Conservation (phyloP, 305 asterid species). For the Galium porrigens region DNA sequence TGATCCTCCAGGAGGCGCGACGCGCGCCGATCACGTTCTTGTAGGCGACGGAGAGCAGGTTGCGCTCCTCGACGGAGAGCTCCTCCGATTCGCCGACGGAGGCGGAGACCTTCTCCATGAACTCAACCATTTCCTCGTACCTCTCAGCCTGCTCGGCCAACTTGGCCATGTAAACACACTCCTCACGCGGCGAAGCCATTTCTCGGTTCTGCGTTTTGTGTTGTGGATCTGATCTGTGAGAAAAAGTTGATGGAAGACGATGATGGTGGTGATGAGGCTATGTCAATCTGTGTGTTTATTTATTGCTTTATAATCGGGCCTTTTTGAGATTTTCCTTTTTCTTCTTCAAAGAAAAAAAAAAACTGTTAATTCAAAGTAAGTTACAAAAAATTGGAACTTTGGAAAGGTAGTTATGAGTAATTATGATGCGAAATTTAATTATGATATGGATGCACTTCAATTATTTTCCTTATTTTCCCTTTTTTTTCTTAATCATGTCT, state of each 20-base stretch:
- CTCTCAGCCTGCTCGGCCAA: slow-evolving; percentile 35
- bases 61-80: slow-evolving; percentile 31
- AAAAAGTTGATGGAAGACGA: neutral
- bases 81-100: slow-evolving; percentile 22
- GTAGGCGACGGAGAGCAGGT: slow-evolving; percentile 28
- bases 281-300: neutral
- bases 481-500: too few relatives aligned
- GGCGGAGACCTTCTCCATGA: slow-evolving; percentile 29
- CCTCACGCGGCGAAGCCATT: slow-evolving; percentile 28
- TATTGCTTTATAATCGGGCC: slow-evolving; percentile 2
- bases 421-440: too few relatives aligned
- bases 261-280: neutral
- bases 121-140: slow-evolving; percentile 31
- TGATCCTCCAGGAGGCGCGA: slow-evolving; percentile 30
- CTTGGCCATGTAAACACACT: slow-evolving; percentile 28
- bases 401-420: too few relatives aligned
- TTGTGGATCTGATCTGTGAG: slow-evolving; percentile 5
- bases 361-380: too few relatives aligned
- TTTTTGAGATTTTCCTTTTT: neutral
- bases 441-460: too few relatives aligned
- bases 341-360: neutral
- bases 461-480: too few relatives aligned
- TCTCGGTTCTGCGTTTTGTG: neutral
- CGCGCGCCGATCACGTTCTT: slow-evolving; percentile 33
- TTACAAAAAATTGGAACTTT: too few relatives aligned